Evolutionary conservation across 352 stramenopile genomes (phyloP).

Genomic region (Phytophthora megakarya): DNA sequence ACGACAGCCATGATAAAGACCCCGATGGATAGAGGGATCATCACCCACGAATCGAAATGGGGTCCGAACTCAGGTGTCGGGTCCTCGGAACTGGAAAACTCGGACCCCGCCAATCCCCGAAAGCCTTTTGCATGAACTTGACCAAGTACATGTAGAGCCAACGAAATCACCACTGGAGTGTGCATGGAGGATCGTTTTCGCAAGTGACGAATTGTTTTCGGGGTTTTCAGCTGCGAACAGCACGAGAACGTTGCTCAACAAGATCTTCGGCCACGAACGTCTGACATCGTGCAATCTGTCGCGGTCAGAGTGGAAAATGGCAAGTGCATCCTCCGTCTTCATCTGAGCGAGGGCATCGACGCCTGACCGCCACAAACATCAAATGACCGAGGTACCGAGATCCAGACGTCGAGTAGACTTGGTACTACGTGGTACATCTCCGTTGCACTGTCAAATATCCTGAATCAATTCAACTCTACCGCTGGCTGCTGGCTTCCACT

Average conservation of each 20-base stretch:
- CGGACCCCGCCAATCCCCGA: neutral
- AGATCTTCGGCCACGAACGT: neutral
- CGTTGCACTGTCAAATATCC: no score
- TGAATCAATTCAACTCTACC: neutral
- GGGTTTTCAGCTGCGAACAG: neutral
- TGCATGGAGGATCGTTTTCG: constrained; percentile 18
- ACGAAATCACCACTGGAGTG: neutral
- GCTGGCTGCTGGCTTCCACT: no score
- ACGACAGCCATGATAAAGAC: constrained; percentile 3
- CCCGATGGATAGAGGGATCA: constrained; percentile 9
- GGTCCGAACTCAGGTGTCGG: neutral
- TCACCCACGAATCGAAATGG: constrained; percentile 9
- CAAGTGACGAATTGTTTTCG: constrained; percentile 15
- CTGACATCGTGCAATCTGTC: constrained; percentile 3
- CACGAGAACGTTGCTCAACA: neutral
- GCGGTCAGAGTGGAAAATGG: constrained; percentile 3
- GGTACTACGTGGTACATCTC: constrained; percentile 19
- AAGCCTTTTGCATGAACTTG: neutral
- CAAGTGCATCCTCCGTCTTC: constrained; percentile 17
- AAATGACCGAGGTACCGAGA: neutral
- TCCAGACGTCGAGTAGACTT: no score
- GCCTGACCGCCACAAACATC: neutral
- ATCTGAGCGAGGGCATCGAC: neutral
- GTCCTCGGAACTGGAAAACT: neutral
- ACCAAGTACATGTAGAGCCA: neutral